phyloP scores from a whole-genome alignment of 192 early-diverging fungal genomes.

The Gaertneriomyces sp. region DNA sequence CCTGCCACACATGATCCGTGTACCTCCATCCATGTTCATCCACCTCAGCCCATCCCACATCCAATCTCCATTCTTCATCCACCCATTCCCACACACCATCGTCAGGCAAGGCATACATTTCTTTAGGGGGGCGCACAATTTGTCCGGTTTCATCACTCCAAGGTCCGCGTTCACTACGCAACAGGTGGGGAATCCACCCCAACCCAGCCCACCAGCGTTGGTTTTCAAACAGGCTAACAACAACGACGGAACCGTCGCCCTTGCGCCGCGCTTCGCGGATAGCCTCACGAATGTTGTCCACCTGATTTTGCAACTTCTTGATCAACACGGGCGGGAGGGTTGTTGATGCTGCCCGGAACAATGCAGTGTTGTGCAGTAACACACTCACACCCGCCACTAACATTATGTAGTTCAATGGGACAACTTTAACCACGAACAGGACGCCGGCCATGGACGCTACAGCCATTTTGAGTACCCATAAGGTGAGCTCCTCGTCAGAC shows the following conservation, averaged over 20 bases:
- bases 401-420: conserved; percentile 36
- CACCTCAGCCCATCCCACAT: conserved; percentile 40
- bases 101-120: conserved; percentile 50
- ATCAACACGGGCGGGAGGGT: conserved; percentile 43
- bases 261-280: conserved; percentile 23
- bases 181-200: conserved; percentile 66
- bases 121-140: conserved; percentile 47
- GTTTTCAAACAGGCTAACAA: conserved; percentile 62
- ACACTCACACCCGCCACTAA: conserved; percentile 52
- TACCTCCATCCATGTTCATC: conserved; percentile 65
- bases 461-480: conserved; percentile 25
- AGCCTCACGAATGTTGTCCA: conserved; percentile 37
- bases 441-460: conserved; percentile 36
- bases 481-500: conserved; percentile 37
- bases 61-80: conserved; percentile 58
- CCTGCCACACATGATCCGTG: conserved; percentile 64
- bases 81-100: conserved; percentile 52
- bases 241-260: conserved; percentile 26
- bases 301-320: conserved; percentile 31
- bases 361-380: conserved; percentile 61
- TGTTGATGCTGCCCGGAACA: conserved; percentile 40
- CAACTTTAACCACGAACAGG: conserved; percentile 25
- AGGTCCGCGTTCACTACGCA: conserved; percentile 49
- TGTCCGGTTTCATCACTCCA: conserved; percentile 68
- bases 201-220: conserved; percentile 77